Evolutionary conservation across 2,329 filamentous ascomycete genomes (phyloP).

Genomic region (Aspergillus persii): DNA sequence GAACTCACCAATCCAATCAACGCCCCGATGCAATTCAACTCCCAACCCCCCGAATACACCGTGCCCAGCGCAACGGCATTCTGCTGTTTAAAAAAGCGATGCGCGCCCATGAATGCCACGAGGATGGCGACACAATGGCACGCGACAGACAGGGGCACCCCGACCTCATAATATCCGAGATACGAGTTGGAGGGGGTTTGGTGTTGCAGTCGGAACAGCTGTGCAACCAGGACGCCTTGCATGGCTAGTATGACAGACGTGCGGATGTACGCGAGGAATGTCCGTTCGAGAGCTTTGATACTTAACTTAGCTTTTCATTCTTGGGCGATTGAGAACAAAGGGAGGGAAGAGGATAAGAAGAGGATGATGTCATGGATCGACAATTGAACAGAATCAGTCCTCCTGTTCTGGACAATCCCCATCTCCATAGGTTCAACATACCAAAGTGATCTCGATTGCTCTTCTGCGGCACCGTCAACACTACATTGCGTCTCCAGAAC

Average conservation of each 20-base stretch:
- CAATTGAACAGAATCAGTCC: too few species aligned
- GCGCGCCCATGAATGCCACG: slow-evolving; percentile 53
- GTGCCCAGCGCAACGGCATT: slow-evolving; percentile 58
- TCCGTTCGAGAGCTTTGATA: slow-evolving; percentile 65
- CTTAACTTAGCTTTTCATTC: neutral
- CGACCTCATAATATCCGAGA: slow-evolving; percentile 61
- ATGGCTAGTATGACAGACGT: slow-evolving; percentile 69
- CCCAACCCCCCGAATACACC: slow-evolving; percentile 58
- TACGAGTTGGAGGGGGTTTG: slow-evolving; percentile 19
- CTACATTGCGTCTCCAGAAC: slow-evolving; percentile 71
- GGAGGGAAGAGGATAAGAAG: too few species aligned
- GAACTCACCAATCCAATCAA: slow-evolving; percentile 50
- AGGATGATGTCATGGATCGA: too few species aligned
- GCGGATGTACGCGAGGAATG: slow-evolving; percentile 70
- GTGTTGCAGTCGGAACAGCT: slow-evolving; percentile 62
- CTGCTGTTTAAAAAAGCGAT: slow-evolving; percentile 62
- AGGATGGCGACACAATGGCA: slow-evolving; percentile 52
- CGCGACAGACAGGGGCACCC: slow-evolving; percentile 55
- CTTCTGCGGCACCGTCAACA: slow-evolving; percentile 38
- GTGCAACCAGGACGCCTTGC: slow-evolving; percentile 63
- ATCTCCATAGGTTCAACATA: slow-evolving; percentile 14
- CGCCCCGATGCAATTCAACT: slow-evolving; percentile 51
- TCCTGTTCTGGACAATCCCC: too few species aligned
- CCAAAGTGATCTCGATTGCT: slow-evolving; percentile 44
- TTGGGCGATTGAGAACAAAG: neutral